phyloP scores from a whole-genome alignment of 148 eudicot species.

The Bassia scoparia region DNA sequence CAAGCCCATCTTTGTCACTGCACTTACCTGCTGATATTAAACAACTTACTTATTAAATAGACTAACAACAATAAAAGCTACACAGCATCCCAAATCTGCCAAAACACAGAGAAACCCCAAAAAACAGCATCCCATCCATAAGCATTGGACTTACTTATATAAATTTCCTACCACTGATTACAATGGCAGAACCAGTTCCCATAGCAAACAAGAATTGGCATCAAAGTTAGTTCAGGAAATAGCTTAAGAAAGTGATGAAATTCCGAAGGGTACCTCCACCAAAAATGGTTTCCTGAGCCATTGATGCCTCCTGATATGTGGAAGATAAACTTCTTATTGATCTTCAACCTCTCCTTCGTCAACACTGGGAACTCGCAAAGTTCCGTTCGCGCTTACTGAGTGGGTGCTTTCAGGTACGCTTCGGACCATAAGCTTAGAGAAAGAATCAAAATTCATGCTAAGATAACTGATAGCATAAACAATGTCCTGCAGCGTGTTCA shows the following conservation, averaged over 20 bases:
- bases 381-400: constrained; percentile 45
- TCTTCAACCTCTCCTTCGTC: constrained; percentile 32
- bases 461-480: no score
- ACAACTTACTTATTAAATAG: no score
- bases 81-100: no score
- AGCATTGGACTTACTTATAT: neutral
- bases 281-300: constrained; percentile 29
- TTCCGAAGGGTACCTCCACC: constrained; percentile 29
- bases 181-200: constrained; percentile 18
- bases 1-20: constrained; percentile 16
- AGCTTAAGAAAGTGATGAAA: constrained; percentile 12
- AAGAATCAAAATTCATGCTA: neutral
- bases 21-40: constrained; percentile 11
- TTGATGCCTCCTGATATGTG: constrained; percentile 18
- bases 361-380: constrained; percentile 31
- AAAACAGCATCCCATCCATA: constrained; percentile 5
- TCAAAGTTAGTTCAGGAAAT: constrained; percentile 35
- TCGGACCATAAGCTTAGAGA: neutral
- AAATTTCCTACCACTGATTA: neutral
- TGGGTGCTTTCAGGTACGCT: constrained; percentile 47
- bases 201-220: constrained; percentile 14
- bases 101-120: neutral
- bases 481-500: no score
- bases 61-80: no score
- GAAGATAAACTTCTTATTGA: constrained; percentile 36